A percentile compares a stretch with the other conserved stretches of the same genome.
Evolutionary conservation across 345 rosid genomes (phyloP).

Genomic region (Arabidopsis arenosa): DNA sequence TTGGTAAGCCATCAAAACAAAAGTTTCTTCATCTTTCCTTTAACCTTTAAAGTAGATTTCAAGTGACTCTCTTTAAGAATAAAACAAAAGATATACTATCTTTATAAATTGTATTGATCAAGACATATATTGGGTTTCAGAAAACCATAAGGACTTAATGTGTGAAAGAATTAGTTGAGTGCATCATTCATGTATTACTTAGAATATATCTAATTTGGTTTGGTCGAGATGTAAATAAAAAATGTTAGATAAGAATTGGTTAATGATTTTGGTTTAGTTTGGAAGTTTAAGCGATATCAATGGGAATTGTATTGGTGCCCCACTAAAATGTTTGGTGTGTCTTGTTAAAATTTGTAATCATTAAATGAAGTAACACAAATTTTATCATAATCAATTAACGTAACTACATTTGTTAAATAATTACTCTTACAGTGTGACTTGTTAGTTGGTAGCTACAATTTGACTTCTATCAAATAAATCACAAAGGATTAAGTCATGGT

Average conservation of each 20-base stretch:
- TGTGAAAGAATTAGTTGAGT: slow-evolving; percentile 15
- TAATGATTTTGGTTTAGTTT: slow-evolving; percentile 40
- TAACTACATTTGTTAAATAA: slow-evolving; percentile 18
- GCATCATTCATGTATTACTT: neutral
- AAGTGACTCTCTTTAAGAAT: slow-evolving; percentile 14
- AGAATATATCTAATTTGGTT: neutral
- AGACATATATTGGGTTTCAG: neutral
- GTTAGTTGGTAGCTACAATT: slow-evolving; percentile 16
- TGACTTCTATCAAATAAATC: too few species aligned
- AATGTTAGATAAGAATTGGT: slow-evolving; percentile 24
- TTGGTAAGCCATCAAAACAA: slow-evolving; percentile 29
- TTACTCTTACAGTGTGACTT: neutral
- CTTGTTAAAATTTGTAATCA: slow-evolving; percentile 14
- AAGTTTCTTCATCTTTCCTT: slow-evolving; percentile 20
- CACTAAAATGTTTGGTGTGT: slow-evolving; percentile 28
- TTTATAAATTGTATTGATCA: slow-evolving; percentile 2
- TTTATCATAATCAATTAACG: slow-evolving; percentile 12
- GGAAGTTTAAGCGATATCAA: slow-evolving; percentile 39
- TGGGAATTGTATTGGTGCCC: slow-evolving; percentile 32
- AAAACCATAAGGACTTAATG: neutral
- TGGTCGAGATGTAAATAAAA: slow-evolving; percentile 22
- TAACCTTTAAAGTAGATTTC: slow-evolving; percentile 20
- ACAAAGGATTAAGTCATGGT: too few species aligned
- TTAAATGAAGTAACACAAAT: slow-evolving; percentile 16
- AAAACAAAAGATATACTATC: neutral